These are phyloP conservation scores for Fusarium humuli DNA, from an alignment of 2,329 filamentous ascomycete species.

Conservation along the genomic window DNA sequence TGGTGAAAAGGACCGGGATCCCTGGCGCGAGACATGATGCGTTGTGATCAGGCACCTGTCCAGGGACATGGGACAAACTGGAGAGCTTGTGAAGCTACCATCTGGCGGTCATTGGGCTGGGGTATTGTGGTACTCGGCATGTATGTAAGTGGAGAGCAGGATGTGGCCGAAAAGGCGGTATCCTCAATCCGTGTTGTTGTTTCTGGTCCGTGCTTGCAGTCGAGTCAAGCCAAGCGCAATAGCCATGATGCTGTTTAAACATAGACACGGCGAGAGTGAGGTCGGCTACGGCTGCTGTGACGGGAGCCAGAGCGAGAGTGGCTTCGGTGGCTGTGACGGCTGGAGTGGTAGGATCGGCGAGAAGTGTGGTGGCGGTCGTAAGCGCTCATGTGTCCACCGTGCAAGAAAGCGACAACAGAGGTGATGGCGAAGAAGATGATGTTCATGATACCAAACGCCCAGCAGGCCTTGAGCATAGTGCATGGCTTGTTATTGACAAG, in stretches of 20 bases:
- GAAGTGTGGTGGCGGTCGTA: slow-evolving; percentile 50
- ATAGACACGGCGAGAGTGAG: slow-evolving; percentile 62
- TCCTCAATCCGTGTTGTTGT: slow-evolving; percentile 1
- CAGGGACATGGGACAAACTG: slow-evolving; percentile 9
- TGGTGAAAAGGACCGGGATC: not conserved
- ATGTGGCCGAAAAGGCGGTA: slow-evolving; percentile 1
- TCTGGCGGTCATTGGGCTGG: slow-evolving; percentile 24
- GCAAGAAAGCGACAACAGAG: slow-evolving; percentile 73
- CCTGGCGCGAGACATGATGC: slow-evolving; percentile 8
- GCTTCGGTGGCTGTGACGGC: slow-evolving; percentile 57
- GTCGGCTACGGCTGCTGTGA: slow-evolving; percentile 60
- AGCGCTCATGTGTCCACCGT: slow-evolving; percentile 64
- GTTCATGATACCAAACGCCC: slow-evolving; percentile 92
- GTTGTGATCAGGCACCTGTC: slow-evolving; percentile 8
- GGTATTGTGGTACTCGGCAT: slow-evolving; percentile 33
- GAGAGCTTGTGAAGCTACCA: slow-evolving; percentile 17
- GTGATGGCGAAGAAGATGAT: slow-evolving; percentile 83
- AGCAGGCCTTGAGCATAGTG: slow-evolving; percentile 90
- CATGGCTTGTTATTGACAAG: slow-evolving; percentile 79
- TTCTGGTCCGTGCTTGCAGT: slow-evolving; percentile 2
- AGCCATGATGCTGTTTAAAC: slow-evolving; percentile 50
- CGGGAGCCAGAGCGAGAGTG: slow-evolving; percentile 53
- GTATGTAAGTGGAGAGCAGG: slow-evolving; percentile 15
- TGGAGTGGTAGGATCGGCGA: slow-evolving; percentile 52
- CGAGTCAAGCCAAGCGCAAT: not conserved